Conservation (phyloP, 2,329 filamentous ascomycete species). For the Pestalotiopsis sp. region DNA sequence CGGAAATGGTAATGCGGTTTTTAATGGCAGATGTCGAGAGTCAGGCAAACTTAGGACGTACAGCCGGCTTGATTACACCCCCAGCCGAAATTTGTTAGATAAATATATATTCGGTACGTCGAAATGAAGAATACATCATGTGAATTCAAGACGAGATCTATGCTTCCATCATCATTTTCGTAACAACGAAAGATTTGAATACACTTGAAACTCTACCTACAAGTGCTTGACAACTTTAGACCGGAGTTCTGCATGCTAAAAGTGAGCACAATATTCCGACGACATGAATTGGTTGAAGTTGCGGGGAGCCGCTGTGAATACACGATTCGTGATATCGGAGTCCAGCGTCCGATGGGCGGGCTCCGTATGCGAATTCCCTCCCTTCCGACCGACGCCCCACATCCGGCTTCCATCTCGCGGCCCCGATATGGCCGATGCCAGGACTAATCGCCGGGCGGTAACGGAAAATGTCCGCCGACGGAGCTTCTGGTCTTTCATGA, state of each 20-base stretch:
- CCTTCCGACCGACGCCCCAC: neutral
- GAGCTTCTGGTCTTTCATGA: neutral
- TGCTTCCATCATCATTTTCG: no score
- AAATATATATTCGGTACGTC: neutral
- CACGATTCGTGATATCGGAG: neutral
- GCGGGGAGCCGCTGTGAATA: no score
- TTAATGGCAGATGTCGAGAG: neutral
- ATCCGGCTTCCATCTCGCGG: neutral
- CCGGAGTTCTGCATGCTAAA: no score
- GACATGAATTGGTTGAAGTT: no score
- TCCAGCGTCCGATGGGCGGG: neutral
- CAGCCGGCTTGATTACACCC: neutral
- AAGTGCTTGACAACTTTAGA: no score
- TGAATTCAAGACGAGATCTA: no score
- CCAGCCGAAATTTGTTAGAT: neutral
- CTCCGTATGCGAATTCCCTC: neutral
- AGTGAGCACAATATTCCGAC: no score
- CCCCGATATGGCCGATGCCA: neutral
- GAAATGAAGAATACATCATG: no score
- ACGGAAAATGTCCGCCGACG: neutral
- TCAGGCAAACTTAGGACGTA: neutral
- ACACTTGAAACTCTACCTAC: no score
- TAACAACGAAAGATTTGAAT: no score
- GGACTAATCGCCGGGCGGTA: neutral
- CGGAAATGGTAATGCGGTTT: constrained; percentile 9